phyloP scores from a whole-genome alignment of 768 basidiomycete species.

The Termitomyces sp. region DNA sequence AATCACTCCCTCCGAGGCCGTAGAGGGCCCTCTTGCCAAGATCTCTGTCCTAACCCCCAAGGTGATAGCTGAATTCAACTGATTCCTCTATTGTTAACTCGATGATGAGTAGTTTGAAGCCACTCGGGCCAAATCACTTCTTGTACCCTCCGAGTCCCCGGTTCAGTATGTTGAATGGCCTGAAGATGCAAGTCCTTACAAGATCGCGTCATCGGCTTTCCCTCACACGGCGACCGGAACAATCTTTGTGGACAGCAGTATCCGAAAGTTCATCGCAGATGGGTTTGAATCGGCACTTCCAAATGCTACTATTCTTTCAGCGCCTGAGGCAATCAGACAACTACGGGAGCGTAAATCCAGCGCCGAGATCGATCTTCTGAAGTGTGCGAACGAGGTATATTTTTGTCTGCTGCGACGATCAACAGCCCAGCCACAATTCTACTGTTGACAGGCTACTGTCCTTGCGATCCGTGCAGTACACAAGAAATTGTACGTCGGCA shows the following conservation, averaged over 20 bases:
- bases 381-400: constrained; percentile 74
- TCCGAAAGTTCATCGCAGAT: constrained; percentile 62
- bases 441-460: constrained; percentile 58
- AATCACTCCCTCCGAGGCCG: constrained; percentile 39
- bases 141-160: constrained; percentile 38
- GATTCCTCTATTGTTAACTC: not conserved
- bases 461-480: constrained; percentile 68
- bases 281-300: constrained; percentile 48
- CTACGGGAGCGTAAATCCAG: constrained; percentile 73
- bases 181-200: constrained; percentile 68
- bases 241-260: constrained; percentile 59
- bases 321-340: constrained; percentile 50
- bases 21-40: constrained; percentile 29
- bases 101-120: constrained; percentile 54
- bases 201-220: constrained; percentile 33
- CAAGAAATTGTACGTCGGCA: constrained; percentile 60
- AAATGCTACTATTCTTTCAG: constrained; percentile 35
- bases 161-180: constrained; percentile 55
- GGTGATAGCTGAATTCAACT: constrained; percentile 13
- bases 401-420: not conserved
- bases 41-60: constrained; percentile 68
- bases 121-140: constrained; percentile 59
- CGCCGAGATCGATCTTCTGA: constrained; percentile 67
- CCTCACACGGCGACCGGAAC: constrained; percentile 20
- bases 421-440: not conserved